Conservation (phyloP, 208 protist species). For the Leishmania amazonensis region DNA sequence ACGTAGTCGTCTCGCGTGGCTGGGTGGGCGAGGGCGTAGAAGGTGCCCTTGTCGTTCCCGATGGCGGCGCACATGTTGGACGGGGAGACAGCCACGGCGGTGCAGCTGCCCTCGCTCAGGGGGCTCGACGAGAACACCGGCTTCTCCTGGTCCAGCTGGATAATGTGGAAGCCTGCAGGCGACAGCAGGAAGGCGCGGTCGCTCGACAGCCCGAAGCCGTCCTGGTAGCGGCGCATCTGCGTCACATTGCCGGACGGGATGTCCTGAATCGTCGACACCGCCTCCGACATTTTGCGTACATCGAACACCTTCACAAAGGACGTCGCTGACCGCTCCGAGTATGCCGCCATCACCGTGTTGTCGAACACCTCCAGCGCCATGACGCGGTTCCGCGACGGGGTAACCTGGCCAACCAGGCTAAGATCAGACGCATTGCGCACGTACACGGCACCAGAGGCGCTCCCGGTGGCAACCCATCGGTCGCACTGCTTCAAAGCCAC, state of each 20-base stretch:
- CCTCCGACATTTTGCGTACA: conserved; percentile 69
- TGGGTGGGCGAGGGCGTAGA: conserved; percentile 77
- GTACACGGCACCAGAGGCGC: conserved; percentile 56
- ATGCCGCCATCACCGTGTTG: conserved; percentile 76
- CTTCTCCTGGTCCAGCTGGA: conserved; percentile 72
- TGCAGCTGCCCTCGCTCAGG: conserved; percentile 63
- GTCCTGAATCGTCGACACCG: conserved; percentile 57
- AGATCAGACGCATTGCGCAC: conserved; percentile 60
- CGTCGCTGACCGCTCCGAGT: conserved; percentile 65
- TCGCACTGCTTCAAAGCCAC: conserved; percentile 66
- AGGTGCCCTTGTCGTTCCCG: conserved; percentile 87
- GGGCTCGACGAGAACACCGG: conserved; percentile 62
- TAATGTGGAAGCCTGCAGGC: conserved; percentile 73
- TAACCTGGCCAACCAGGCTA: conserved; percentile 40
- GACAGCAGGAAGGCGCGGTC: conserved; percentile 79
- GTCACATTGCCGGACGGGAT: conserved; percentile 72
- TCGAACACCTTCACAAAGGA: conserved; percentile 86
- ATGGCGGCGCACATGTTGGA: conserved; percentile 82
- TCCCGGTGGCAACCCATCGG: conserved; percentile 75
- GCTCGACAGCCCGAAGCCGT: conserved; percentile 54
- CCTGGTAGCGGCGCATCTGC: conserved; percentile 76
- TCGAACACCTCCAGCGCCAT: conserved; percentile 79
- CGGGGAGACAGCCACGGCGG: conserved; percentile 71
- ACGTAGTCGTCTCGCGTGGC: conserved; percentile 72
- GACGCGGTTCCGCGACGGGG: conserved; percentile 64